These are phyloP conservation scores for Solanum hybrid DNA, from an alignment of 305 asterid genomes.

Conservation along the genomic window DNA sequence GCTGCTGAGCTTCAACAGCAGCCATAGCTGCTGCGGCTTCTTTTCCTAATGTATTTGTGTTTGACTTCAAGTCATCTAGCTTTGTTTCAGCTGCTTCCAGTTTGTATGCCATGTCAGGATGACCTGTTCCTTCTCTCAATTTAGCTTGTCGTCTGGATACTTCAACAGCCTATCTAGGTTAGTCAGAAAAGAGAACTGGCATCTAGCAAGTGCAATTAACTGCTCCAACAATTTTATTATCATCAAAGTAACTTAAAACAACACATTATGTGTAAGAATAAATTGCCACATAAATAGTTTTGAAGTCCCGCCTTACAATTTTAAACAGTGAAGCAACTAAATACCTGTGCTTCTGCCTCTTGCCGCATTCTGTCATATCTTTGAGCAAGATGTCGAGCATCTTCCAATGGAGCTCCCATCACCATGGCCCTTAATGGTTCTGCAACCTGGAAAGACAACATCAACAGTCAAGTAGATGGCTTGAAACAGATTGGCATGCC, in stretches of 20 bases:
- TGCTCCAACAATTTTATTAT: neutral
- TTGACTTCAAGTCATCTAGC: constrained; percentile 79
- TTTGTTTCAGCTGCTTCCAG: constrained; percentile 91
- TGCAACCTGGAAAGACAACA: constrained; percentile 51
- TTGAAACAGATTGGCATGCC: neutral
- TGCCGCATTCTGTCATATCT: constrained; percentile 97
- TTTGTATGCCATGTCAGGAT: constrained; percentile 81
- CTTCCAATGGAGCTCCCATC: constrained; percentile 98
- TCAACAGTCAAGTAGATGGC: neutral
- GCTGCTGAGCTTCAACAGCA: constrained; percentile 98
- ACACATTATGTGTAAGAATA: neutral
- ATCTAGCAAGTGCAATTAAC: constrained; percentile 10
- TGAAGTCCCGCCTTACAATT: neutral
- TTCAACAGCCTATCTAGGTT: constrained; percentile 95
- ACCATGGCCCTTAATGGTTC: constrained; percentile 99
- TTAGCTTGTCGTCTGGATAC: constrained; percentile 83
- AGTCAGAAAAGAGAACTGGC: constrained; percentile 24
- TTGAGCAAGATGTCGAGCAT: constrained; percentile 99
- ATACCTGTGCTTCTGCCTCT: constrained; percentile 98
- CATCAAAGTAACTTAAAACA: neutral
- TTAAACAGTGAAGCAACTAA: constrained; percentile 2
- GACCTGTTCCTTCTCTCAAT: constrained; percentile 83
- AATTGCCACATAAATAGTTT: neutral
- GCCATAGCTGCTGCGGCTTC: constrained; percentile 99
- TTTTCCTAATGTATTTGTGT: constrained; percentile 82